Base-by-base conservation (phyloP, 176 grass and related monocot species). In the Stipa capillata region DNA sequence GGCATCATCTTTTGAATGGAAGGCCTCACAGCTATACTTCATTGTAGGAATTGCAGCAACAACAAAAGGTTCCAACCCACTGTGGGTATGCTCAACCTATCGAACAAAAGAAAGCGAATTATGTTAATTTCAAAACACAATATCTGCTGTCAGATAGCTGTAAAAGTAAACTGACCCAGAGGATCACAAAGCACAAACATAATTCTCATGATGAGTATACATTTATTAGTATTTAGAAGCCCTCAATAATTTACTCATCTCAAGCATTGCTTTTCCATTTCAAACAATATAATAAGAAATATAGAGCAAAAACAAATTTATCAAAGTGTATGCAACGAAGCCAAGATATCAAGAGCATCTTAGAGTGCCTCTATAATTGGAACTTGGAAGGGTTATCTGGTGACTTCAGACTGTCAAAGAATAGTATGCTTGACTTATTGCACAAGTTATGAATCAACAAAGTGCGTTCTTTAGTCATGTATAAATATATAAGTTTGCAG, bases 41-140 rank as follows among this genome's bases (percentile, higher is more conserved):
- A 98, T 79, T 50, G 90, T 91, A 33, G 92, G 92, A 85, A 93
- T 95, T 34, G 96, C 83, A 83, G 87, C 87, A 74, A 98, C 81
- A 49, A 84, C 79, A 73, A 89, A 78, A 86, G 96, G 92, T 72
- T 98, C 96, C 92, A 98, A 87, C 8, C 96, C 96, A 72, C 73
- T 79, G 48, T 74, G 59, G 40, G 79, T 58, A 74, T 80, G 69
- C 59, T 93, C 85, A 56, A 83, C 80, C 92, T 98, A 83, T 89
- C 78, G 49, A 73, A 67, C 31, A 66, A 24, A 76, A 27, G 1
- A 79, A 60, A 48, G 31, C 64, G 73, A 79, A 32, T 6, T 16
- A 68, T 76, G 35, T 71, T 21, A 86, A 79, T 33, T 82, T 79
- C 53, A 12, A 23, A 66, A 80, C n/a, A n/a, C n/a, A n/a, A n/a